Percentiles rank a stretch among this genome's conserved stretches.
phyloP scores from a whole-genome alignment of 192 early-diverging fungal species.

The Chytriomyces confervae region DNA sequence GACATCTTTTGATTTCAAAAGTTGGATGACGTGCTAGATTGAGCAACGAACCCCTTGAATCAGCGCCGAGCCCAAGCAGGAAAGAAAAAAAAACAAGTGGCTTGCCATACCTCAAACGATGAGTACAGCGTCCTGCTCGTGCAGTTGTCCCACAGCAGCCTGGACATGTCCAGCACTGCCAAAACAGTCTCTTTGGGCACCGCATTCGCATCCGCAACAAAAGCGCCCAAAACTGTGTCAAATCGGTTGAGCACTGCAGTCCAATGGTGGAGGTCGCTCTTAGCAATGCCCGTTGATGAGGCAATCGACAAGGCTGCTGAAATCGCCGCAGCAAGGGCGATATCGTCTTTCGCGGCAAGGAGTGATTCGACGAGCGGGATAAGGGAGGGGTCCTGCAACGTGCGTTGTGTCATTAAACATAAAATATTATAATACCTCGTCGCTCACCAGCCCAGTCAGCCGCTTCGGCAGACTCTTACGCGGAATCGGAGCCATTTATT shows the following conservation, averaged over 20 bases:
- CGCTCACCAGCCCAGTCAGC: not conserved
- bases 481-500: not conserved
- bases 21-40: slow-evolving; percentile 42
- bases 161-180: slow-evolving; percentile 80
- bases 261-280: slow-evolving; percentile 97
- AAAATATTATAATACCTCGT: not conserved
- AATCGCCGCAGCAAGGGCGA: no score
- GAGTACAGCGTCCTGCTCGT: slow-evolving; percentile 94
- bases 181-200: slow-evolving; percentile 54
- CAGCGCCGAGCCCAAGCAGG: not conserved
- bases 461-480: not conserved
- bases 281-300: slow-evolving; percentile 53
- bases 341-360: no score
- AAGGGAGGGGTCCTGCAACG: no score
- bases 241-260: slow-evolving; percentile 92
- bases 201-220: slow-evolving; percentile 15
- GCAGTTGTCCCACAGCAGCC: slow-evolving; percentile 88
- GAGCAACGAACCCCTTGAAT: not conserved
- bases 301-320: no score
- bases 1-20: slow-evolving; percentile 81
- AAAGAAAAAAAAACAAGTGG: slow-evolving; percentile 8
- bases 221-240: slow-evolving; percentile 76
- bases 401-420: no score
- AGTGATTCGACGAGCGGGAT: no score
- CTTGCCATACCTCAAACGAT: slow-evolving; percentile 81